Percentiles rank a stretch among this genome's conserved stretches.
Evolutionary conservation across 1,284 basidiomycete genomes (phyloP).

Genomic region (Farysia itapuensis): DNA sequence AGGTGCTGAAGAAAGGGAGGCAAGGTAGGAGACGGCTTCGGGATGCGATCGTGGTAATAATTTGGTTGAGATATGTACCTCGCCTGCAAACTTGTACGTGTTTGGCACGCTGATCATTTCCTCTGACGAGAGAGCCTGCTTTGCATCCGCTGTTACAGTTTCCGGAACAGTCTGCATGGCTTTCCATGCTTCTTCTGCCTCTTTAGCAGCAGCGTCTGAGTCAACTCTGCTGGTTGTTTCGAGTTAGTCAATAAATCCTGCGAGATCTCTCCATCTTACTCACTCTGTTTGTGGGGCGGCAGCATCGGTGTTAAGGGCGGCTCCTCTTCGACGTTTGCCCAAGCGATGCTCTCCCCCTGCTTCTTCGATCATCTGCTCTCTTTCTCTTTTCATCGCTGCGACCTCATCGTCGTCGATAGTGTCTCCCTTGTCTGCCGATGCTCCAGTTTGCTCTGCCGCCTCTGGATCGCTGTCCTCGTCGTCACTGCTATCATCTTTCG

Average conservation of each 20-base stretch:
- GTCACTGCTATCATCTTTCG: no score
- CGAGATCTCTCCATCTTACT: no score
- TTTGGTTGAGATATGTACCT: constrained; percentile 12
- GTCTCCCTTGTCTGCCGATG: neutral
- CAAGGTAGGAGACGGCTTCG: constrained; percentile 37
- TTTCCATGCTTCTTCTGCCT: constrained; percentile 12
- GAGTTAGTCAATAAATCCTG: no score
- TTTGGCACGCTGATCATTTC: constrained; percentile 30
- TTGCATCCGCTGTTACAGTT: neutral
- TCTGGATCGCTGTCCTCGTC: no score
- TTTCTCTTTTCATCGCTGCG: constrained; percentile 20
- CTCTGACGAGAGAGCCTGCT: neutral
- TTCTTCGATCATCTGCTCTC: constrained; percentile 12
- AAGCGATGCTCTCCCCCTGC: constrained; percentile 24
- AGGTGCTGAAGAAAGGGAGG: constrained; percentile 4
- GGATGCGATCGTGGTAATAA: constrained; percentile 39
- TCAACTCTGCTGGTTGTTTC: no score
- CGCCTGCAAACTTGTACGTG: constrained; percentile 43
- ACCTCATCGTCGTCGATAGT: constrained; percentile 26
- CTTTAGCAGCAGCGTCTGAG: neutral
- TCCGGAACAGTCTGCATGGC: constrained; percentile 7
- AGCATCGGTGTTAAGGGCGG: no score
- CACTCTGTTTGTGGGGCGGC: no score
- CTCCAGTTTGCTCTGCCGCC: no score
- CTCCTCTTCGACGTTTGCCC: constrained; percentile 8